phyloP scores from a whole-genome alignment of 164 flowering plant genomes.

The Platanus orientalis region DNA sequence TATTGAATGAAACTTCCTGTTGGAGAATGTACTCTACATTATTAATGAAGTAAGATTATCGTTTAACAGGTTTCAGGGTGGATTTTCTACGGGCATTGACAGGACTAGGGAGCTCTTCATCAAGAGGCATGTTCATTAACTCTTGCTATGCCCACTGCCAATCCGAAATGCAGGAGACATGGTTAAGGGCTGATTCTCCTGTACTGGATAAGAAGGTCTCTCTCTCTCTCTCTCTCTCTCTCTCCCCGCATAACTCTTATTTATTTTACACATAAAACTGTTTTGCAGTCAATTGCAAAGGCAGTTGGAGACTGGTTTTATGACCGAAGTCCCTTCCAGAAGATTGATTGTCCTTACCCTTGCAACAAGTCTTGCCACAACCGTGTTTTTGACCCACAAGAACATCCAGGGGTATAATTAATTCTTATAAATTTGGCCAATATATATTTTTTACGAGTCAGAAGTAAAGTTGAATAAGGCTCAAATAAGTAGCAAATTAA shows the following conservation, averaged over 20 bases:
- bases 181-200: conserved; percentile 68
- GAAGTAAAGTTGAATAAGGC: no score
- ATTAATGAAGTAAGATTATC: no score
- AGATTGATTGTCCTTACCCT: conserved; percentile 83
- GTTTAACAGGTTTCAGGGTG: conserved; percentile 51
- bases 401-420: conserved; percentile 14
- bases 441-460: no score
- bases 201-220: conserved; percentile 41
- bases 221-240: background rate
- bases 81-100: conserved; percentile 54
- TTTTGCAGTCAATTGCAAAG: conserved; percentile 70
- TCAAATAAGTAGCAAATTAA: no score
- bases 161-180: conserved; percentile 74
- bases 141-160: conserved; percentile 93
- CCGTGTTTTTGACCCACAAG: conserved; percentile 37
- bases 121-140: conserved; percentile 67
- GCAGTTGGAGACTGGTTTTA: conserved; percentile 94
- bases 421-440: no score
- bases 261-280: background rate
- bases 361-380: conserved; percentile 82
- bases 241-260: background rate
- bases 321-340: conserved; percentile 56
- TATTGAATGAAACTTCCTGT: no score
- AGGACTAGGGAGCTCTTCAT: conserved; percentile 33
- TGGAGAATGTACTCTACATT: no score